A percentile compares a stretch with the other conserved stretches of the same genome.
These are phyloP conservation scores for Mesostigma viride DNA, from an alignment of 139 green algal species.

Conservation along the genomic window DNA sequence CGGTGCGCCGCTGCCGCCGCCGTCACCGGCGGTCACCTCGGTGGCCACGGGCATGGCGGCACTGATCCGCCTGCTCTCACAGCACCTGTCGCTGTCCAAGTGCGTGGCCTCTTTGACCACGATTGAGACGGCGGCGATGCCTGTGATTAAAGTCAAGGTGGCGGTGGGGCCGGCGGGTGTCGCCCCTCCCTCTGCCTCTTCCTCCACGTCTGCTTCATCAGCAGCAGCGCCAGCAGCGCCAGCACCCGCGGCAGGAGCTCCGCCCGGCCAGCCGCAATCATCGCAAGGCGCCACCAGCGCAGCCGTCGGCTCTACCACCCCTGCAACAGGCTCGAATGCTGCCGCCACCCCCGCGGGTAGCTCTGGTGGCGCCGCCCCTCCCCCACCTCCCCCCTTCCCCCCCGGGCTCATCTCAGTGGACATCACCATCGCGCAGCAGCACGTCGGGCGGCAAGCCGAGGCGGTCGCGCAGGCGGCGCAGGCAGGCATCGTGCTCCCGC, in stretches of 20 bases:
- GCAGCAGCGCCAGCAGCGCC: no score
- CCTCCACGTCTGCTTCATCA: no score
- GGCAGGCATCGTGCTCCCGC: no score
- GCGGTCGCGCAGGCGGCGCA: neutral
- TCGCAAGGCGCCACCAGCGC: no score
- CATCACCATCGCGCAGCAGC: constrained; percentile 10
- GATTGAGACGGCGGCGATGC: constrained; percentile 25
- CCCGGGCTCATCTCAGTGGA: neutral
- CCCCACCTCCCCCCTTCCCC: neutral
- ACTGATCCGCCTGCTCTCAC: constrained; percentile 18
- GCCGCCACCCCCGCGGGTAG: no score
- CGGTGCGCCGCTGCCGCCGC: constrained; percentile 16
- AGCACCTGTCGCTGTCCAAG: neutral
- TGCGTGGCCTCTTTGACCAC: constrained; percentile 21
- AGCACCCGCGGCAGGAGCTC: no score
- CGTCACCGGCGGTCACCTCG: neutral
- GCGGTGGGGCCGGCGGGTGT: no score
- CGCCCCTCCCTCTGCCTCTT: no score
- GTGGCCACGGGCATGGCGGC: constrained; percentile 6
- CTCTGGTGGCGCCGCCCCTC: no score
- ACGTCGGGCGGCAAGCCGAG: neutral
- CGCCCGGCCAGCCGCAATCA: no score
- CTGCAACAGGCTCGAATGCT: no score
- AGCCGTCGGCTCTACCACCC: no score
- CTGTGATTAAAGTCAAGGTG: constrained; percentile 25